Base-by-base conservation (phyloP, 345 rosid species). In the Lumnitzera littorea region DNA sequence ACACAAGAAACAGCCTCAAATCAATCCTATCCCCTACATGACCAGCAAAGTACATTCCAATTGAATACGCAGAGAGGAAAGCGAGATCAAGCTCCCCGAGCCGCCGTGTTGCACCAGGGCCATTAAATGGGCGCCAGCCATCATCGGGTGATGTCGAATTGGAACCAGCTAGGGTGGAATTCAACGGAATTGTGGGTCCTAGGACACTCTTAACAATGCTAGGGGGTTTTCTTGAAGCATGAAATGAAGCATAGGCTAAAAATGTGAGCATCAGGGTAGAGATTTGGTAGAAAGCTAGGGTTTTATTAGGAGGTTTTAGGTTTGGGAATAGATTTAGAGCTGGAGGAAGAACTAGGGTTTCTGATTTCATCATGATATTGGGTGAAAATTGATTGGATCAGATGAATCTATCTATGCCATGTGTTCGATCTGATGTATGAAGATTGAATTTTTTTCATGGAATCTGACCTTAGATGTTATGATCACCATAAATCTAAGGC, bases 51-150 rank as follows among this genome's bases (percentile, higher is more conserved):
- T 85, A 89, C 98, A 92, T 92, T 48, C 96, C 95, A 24, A 80
- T 14, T 0, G 96, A 78, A 65, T 92, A 92, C 0, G 87, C 70
- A 0, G 77, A 74, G 46, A 92, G 78, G 70, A 92, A 92, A 12
- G 91, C 97, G 1, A 92, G 84, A 76, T 92, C 98, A 50, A 92
- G 88, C 74, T 89, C 97, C 15, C 96, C 97, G 46, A 89, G 97
- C 72, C 89, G 73, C 59, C 64, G 84, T 2, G 86, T 81, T 15
- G 97, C 96, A 25, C 74, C 62, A 0, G 79, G 70, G 13, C 95
- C 95, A 48, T 87, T 76, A 50, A 92, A 92, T 2, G 95, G 97
- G 15, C 85, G 82, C 98, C 98, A 92, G 15, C 97, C 98, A 2
- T 70, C 31, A 51, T 77, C 89, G 12, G 11, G 53, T 6, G 58